Evolutionary conservation across 2,329 filamentous ascomycete species (phyloP), one percentile per base, ranked within the genome.

Genomic region (Aspergillus sp.): DNA sequence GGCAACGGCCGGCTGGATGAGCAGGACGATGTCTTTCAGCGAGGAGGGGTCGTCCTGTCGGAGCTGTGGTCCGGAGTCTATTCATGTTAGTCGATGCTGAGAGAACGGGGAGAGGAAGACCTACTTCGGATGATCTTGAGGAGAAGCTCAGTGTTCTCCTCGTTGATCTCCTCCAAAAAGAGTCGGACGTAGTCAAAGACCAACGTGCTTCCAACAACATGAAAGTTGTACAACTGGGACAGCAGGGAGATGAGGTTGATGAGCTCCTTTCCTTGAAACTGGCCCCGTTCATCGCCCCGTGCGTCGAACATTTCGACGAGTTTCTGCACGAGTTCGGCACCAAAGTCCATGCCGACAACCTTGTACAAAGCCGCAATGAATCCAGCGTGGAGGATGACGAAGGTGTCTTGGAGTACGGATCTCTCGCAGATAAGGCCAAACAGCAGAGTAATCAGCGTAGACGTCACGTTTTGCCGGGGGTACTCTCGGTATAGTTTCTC

Each of bases 351-450:
- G 5, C 94, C 94, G 42, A 94, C 81, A 6, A 94, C 80, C 66
- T 90, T 95, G 74, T 96, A 96, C 1, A 95, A 73, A 0, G 91
- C 90, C 4, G 93, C 85, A 33, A 93, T 84, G 66, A 97, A 97
- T 4, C 91, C 93, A 35, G 92, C 91, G 51, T 91, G 88, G 10
- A 97, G 82, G 47, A 96, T 90, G 50, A 96, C 83, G 61, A 96
- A 95, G 0, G 92, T 94, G 61, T 96, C 93, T 4, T 88, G 85
- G 2, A 96, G 77, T 41, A 79, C 84, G 20, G 91, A 88, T 6
- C 86, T 83, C 61, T 95, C 90, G 63, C 85, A 87, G 26, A 96
- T 82, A 53, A 94, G 82, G n/a, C 84, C 82, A 54, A 96, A 79
- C 0, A 97, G 76, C 1, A 93, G 77, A 56, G 92, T 85, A 3